Conservation (phyloP, 768 basidiomycete species). For the Xanthoconium stramineum region DNA sequence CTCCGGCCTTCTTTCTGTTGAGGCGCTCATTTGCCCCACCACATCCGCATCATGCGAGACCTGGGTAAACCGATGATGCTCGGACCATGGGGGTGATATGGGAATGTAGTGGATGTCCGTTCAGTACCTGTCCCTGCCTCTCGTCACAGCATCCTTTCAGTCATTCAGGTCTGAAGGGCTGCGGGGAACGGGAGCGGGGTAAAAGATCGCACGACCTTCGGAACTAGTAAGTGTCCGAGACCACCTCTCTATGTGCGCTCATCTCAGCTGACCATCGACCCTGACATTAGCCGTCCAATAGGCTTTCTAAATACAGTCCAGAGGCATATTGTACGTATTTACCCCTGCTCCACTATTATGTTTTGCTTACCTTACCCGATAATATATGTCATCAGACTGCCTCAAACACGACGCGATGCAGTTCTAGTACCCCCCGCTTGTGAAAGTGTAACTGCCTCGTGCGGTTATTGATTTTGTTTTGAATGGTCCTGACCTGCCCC, state of each 20-base stretch:
- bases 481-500: slow-evolving; percentile 5
- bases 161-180: slow-evolving; percentile 1
- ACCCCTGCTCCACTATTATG: slow-evolving; percentile 19
- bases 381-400: slow-evolving; percentile 16
- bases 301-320: slow-evolving; percentile 20
- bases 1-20: slow-evolving; percentile 6
- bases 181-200: background rate
- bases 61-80: background rate
- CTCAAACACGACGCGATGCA: slow-evolving; percentile 12
- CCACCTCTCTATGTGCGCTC: background rate
- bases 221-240: background rate
- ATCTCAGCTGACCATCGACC: slow-evolving; percentile 7
- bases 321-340: slow-evolving; percentile 27
- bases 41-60: slow-evolving; percentile 10
- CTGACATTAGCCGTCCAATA: slow-evolving; percentile 5
- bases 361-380: slow-evolving; percentile 8
- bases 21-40: slow-evolving; percentile 1
- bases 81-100: slow-evolving; percentile 1
- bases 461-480: slow-evolving; percentile 9
- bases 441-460: slow-evolving; percentile 18
- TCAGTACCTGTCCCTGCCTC: background rate
- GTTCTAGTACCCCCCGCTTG: slow-evolving; percentile 12
- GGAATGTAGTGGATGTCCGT: background rate
- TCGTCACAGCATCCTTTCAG: slow-evolving; percentile 6
- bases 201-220: background rate